Percentiles rank a stretch among this genome's conserved stretches.
These are phyloP conservation scores for Trypanosomatidae sp. DNA, from an alignment of 208 protist genomes.

Conservation along the genomic window DNA sequence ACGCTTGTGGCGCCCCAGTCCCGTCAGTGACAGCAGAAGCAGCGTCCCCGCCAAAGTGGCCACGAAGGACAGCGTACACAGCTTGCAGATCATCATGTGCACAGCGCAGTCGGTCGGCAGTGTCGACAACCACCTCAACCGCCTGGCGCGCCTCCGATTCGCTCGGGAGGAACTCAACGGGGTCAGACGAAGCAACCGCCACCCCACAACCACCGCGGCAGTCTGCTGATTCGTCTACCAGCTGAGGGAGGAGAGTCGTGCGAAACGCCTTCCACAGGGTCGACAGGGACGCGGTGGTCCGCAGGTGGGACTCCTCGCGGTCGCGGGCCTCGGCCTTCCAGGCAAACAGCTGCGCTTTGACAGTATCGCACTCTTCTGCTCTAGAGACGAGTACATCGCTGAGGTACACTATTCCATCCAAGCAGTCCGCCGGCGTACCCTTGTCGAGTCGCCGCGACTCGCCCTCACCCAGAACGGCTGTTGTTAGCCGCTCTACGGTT, in stretches of 20 bases:
- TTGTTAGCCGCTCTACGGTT: neutral
- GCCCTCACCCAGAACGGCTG: neutral
- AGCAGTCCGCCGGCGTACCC: neutral
- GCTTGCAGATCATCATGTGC: neutral
- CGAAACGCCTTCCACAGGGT: constrained; percentile 8
- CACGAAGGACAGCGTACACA: constrained; percentile 3
- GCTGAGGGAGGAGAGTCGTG: constrained; percentile 11
- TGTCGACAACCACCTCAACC: constrained; percentile 2
- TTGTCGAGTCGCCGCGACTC: neutral
- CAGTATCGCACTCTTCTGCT: constrained; percentile 1
- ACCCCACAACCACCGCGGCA: neutral
- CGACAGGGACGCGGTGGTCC: neutral
- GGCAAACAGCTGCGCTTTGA: neutral
- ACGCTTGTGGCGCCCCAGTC: neutral
- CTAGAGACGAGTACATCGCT: constrained; percentile 2
- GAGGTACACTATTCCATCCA: constrained; percentile 1
- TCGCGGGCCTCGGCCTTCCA: neutral
- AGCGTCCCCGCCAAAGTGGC: constrained; percentile 12
- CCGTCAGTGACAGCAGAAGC: neutral
- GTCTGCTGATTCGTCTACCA: constrained; percentile 1
- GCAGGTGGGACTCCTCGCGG: neutral
- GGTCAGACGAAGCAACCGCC: neutral
- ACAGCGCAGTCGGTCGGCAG: neutral
- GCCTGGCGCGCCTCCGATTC: constrained; percentile 5
- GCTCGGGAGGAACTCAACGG: neutral